Base-by-base conservation (phyloP, 768 basidiomycete genomes). In the Aureoboletus auriporus region DNA sequence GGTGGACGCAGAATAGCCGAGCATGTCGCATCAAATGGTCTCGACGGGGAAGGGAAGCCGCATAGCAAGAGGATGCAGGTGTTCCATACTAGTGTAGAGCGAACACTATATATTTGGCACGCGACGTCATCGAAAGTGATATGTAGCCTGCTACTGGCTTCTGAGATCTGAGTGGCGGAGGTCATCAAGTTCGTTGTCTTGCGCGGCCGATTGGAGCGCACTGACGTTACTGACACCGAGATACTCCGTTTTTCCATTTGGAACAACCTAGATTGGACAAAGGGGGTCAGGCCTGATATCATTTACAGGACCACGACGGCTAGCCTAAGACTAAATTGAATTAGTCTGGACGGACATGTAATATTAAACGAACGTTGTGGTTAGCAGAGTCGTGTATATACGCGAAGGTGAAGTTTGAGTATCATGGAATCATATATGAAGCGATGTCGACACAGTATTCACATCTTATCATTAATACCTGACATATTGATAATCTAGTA, bases 11-110 rank as follows among this genome's bases (percentile, higher is more conserved):
- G 51, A 58, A 43, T 41, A 9, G 16, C 57, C 57, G 59, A 37
- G 47, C 39, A 45, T 33, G 40, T 53, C 58, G 57, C 46, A 57
- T 58, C 58, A 45, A 37, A 26, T 33, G 7, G 30, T 33, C 11
- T 17, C 13, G 30, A 36, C 42, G 45, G 20, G 34, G 23, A n/a
- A 9, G 30, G 39, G 20, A 23, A 2, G 20, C 20, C 20, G 20
- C 20, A 4, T 23, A 23, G 20, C 20, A 23, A 23, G 20, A 23
- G 20, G 20, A 23, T 23, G 20, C 20, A 23, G 20, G 20, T 2
- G 20, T 4, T 2, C 20, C 20, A 23, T 23, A 23, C 20, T 23
- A 23, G 20, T 23, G 4, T 23, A 23, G 20, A 23, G 20, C 4
- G 4, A 23, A 23, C 20, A 23, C 20, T 23, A 23, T 23, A 23